phyloP scores from a whole-genome alignment of 176 grass and related monocot genomes.

The Urochloa ruziziensis region DNA sequence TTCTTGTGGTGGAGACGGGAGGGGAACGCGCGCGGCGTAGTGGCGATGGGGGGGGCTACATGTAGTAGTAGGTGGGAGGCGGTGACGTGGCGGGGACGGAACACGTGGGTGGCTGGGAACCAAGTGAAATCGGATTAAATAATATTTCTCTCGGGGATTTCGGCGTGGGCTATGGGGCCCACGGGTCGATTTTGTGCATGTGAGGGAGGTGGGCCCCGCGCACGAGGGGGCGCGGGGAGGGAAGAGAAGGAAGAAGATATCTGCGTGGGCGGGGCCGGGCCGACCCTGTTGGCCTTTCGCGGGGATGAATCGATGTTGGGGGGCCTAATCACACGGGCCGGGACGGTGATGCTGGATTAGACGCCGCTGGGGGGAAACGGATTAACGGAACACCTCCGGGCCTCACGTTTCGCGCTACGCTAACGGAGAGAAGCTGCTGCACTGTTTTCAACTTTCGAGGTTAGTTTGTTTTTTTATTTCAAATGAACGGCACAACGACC shows the following conservation, averaged over 20 bases:
- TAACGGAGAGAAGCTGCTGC: not conserved
- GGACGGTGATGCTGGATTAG: slow-evolving; percentile 26
- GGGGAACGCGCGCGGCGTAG: not conserved
- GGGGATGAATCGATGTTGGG: not conserved
- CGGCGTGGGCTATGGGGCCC: not conserved
- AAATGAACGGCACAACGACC: too few species aligned
- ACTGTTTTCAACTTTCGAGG: not conserved
- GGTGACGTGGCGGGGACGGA: not conserved
- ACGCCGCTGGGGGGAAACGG: not conserved
- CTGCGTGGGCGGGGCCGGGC: not conserved
- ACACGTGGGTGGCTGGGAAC: slow-evolving; percentile 41
- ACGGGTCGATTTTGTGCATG: slow-evolving; percentile 10
- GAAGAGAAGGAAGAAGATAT: not conserved
- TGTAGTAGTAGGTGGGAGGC: slow-evolving; percentile 42
- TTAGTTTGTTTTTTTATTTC: too few species aligned
- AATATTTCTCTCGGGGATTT: not conserved
- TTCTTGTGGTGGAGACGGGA: not conserved
- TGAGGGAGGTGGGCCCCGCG: slow-evolving; percentile 31
- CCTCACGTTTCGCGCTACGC: not conserved
- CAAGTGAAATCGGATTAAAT: slow-evolving; percentile 35
- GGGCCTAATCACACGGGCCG: not conserved
- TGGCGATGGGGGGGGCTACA: slow-evolving; percentile 16
- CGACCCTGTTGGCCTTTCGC: slow-evolving; percentile 27
- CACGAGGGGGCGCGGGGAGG: not conserved
- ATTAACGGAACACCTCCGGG: not conserved